Conservation (phyloP, 768 basidiomycete species). For the Albatrellus ellisii region DNA sequence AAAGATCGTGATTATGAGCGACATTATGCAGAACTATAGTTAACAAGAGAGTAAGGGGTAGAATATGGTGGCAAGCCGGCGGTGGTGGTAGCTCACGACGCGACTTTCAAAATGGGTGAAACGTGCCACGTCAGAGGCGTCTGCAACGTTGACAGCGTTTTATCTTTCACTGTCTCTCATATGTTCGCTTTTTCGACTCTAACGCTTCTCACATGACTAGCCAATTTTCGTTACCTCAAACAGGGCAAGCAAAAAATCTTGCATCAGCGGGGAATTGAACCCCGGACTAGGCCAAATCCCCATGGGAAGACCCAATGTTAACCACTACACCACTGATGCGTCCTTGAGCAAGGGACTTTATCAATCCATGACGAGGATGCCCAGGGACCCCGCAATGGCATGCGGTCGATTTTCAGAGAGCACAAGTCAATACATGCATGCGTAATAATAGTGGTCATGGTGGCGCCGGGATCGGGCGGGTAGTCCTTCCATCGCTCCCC, state of each 20-base stretch:
- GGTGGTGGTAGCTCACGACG: too few relatives aligned
- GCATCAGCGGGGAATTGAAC: constrained; percentile 47
- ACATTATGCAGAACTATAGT: too few relatives aligned
- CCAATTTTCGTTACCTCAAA: background rate
- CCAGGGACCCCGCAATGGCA: background rate
- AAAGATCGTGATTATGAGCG: constrained; percentile 75
- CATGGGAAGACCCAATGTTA: constrained; percentile 84
- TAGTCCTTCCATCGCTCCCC: background rate
- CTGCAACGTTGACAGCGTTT: too few relatives aligned
- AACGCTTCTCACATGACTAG: too few relatives aligned
- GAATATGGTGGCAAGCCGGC: too few relatives aligned
- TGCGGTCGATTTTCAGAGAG: background rate
- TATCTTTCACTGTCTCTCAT: too few relatives aligned
- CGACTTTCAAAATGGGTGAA: too few relatives aligned
- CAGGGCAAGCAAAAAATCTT: constrained; percentile 9
- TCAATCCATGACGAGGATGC: background rate
- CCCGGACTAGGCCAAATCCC: constrained; percentile 38
- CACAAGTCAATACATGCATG: constrained; percentile 6
- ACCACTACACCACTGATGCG: constrained; percentile 55
- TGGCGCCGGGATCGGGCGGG: background rate
- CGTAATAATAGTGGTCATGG: background rate
- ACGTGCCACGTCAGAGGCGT: too few relatives aligned
- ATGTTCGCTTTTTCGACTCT: too few relatives aligned
- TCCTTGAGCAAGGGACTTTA: background rate
- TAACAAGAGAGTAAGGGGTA: too few relatives aligned